Evolutionary conservation across 2,329 filamentous ascomycete genomes (phyloP).

Genomic region (Trichoderma breve): DNA sequence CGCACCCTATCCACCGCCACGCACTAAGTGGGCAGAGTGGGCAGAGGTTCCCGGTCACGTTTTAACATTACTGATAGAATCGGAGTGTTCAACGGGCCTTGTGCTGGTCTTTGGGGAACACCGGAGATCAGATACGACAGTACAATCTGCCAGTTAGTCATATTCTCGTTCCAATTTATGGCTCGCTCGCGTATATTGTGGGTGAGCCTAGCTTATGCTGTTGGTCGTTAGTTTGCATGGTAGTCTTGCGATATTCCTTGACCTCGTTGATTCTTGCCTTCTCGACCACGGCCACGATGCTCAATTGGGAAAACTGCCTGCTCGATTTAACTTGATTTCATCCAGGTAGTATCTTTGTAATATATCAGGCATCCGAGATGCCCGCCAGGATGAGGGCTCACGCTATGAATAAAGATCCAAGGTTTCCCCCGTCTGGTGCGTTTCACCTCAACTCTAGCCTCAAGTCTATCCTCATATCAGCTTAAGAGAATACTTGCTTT

Average conservation of each 20-base stretch:
- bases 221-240: background rate
- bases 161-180: background rate
- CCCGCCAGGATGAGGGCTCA: background rate
- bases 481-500: background rate
- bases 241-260: background rate
- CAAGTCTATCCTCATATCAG: conserved; percentile 1
- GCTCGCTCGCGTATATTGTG: background rate
- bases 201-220: background rate
- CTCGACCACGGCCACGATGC: background rate
- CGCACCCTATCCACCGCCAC: background rate
- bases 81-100: background rate
- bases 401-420: background rate
- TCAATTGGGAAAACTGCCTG: background rate
- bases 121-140: background rate
- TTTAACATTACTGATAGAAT: background rate
- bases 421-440: conserved; percentile 2
- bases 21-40: conserved; percentile 12
- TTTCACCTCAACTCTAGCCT: background rate
- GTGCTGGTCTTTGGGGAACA: background rate
- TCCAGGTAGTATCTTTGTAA: background rate
- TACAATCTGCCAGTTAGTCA: background rate
- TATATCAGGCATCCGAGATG: background rate
- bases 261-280: background rate
- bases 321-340: background rate
- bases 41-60: background rate